phyloP scores from a whole-genome alignment of 2,329 filamentous ascomycete species.

The Fusarium clavum region DNA sequence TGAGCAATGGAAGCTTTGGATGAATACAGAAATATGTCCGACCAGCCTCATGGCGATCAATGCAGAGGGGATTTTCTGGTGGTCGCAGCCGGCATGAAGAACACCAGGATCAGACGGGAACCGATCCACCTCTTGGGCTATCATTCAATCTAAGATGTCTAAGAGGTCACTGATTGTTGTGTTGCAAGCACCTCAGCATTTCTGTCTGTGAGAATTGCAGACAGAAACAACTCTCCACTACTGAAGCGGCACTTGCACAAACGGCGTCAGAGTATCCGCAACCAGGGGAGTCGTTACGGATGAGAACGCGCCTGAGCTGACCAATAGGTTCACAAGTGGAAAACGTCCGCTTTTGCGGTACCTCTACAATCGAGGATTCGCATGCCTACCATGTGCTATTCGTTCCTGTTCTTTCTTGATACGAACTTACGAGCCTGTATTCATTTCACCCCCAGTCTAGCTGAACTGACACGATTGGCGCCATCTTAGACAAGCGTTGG shows the following conservation, averaged over 20 bases:
- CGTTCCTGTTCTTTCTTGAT: background rate
- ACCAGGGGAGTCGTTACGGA: background rate
- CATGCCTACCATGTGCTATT: background rate
- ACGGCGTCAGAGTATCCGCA: slow-evolving; percentile 2
- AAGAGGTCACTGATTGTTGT: background rate
- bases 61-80: slow-evolving; percentile 30
- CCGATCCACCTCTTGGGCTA: slow-evolving; percentile 30
- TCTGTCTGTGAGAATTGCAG: slow-evolving; percentile 7
- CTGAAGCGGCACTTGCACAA: background rate
- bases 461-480: slow-evolving; percentile 40
- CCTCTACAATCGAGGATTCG: background rate
- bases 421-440: background rate
- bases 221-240: background rate
- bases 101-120: slow-evolving; percentile 35
- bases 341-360: background rate
- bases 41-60: slow-evolving; percentile 40
- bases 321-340: slow-evolving; percentile 6
- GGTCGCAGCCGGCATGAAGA: slow-evolving; percentile 34
- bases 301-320: slow-evolving; percentile 4
- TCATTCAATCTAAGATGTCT: background rate
- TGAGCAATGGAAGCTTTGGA: slow-evolving; percentile 38
- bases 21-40: slow-evolving; percentile 40
- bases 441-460: slow-evolving; percentile 34
- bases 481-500: slow-evolving; percentile 13
- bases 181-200: background rate